Base-by-base conservation (phyloP, 2,329 filamentous ascomycete genomes). In the Alternaria sp. region DNA sequence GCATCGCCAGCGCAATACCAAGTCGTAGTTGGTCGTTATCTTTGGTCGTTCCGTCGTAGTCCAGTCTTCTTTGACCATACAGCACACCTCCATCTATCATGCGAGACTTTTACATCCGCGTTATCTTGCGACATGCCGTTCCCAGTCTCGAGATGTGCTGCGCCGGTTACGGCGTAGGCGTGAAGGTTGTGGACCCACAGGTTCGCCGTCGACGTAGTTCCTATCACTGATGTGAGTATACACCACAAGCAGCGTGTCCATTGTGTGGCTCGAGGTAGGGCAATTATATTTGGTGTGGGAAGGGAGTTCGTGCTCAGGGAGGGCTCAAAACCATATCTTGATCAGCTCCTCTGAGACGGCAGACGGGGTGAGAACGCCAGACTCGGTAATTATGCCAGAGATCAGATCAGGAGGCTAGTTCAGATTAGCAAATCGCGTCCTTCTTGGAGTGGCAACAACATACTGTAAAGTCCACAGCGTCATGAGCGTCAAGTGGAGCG, bases 351-450 rank as follows among this genome's bases (percentile, higher is more conserved):
- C 88, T 57, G 87, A 88, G 33, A 91, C 88, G 26, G 89, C 88
- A 56, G 85, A 87, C 0, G 90, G 88, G 41, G 89, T 85, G 65
- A 91, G 83, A 48, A 91, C 86, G 44, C 90, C 90, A 50, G 87
- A 87, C 75, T 93, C 90, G 1, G 90, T 93, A 67, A 93, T 89
- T 66, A 93, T 86, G 29, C 88, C 88, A 9, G 87, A 87, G 61
- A 93, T 89, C 33, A 90, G 77, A 46, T 87, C 83, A 2, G 89
- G 89, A 6, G 89, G 88, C 82, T 90, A 34, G n/a, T 36, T 31
- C 42, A 5, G 45, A 11, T 70, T 51, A 68, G 63, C 29, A 40
- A 3, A 23, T 7, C 1, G 39, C 2, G 9, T 26, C 14, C 2
- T 8, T 3, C 2, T 14, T 9, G 13, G 3, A 13, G 0, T 21